Conservation (phyloP, 2,329 filamentous ascomycete genomes). For the Plenodomus biglobosus region DNA sequence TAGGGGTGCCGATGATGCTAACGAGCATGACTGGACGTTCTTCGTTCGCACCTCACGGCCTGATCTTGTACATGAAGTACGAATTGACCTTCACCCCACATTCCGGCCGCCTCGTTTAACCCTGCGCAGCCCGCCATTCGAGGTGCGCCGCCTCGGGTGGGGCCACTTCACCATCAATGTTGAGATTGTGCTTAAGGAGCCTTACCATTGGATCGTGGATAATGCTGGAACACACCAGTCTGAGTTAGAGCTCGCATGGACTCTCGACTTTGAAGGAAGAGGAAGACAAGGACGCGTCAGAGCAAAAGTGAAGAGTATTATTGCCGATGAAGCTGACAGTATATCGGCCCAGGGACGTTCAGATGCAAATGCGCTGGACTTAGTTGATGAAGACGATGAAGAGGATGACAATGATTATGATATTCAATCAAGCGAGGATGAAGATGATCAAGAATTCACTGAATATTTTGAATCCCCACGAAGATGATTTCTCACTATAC, state of each 20-base stretch:
- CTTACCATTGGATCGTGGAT: constrained; percentile 49
- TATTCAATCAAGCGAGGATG: constrained; percentile 11
- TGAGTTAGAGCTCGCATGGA: constrained; percentile 46
- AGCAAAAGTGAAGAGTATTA: constrained; percentile 44
- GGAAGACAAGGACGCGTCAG: constrained; percentile 46
- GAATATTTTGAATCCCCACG: constrained; percentile 17
- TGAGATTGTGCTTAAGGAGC: constrained; percentile 46
- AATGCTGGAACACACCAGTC: constrained; percentile 41
- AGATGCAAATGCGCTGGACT: neutral
- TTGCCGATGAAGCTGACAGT: constrained; percentile 26
- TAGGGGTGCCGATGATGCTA: constrained; percentile 24
- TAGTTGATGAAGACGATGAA: constrained; percentile 11
- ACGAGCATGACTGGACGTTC: constrained; percentile 51
- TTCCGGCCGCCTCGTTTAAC: constrained; percentile 44
- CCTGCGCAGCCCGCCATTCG: constrained; percentile 43
- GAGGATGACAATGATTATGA: constrained; percentile 9
- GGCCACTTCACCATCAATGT: constrained; percentile 47
- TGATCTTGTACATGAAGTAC: constrained; percentile 50
- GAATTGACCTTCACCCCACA: constrained; percentile 48
- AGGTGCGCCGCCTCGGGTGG: constrained; percentile 48
- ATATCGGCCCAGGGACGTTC: constrained; percentile 6
- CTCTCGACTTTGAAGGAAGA: constrained; percentile 46
- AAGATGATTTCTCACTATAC: constrained; percentile 4
- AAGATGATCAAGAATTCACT: constrained; percentile 16
- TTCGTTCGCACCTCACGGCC: constrained; percentile 49